Evolutionary conservation across 169 alveolate species (phyloP).

Genomic region (Eimeria tenella): DNA sequence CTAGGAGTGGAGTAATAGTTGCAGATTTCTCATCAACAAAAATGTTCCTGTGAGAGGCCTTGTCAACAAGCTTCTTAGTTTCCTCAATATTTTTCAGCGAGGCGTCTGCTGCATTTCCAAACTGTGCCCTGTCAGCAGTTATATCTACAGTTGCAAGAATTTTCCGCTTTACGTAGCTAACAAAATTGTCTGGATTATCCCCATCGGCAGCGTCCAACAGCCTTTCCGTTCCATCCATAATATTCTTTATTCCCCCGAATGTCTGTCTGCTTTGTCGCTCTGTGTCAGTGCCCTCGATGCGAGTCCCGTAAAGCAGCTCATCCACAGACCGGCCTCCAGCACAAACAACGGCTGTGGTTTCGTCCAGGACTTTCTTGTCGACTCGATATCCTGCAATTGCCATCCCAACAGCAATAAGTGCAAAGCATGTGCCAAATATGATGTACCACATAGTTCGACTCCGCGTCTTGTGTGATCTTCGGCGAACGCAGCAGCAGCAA

Average conservation of each 20-base stretch:
- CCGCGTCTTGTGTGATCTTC: background rate
- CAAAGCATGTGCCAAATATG: background rate
- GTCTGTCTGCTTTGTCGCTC: background rate
- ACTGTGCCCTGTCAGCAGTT: background rate
- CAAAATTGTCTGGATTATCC: background rate
- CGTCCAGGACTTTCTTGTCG: slow-evolving; percentile 28
- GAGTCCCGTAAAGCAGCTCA: slow-evolving; percentile 49
- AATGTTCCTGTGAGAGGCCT: slow-evolving; percentile 3
- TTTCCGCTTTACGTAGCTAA: slow-evolving; percentile 20
- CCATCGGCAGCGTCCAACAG: slow-evolving; percentile 34
- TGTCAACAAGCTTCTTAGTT: background rate
- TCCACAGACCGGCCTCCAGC: slow-evolving; percentile 54
- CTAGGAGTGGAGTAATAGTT: background rate
- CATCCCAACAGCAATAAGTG: background rate
- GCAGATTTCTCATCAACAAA: background rate
- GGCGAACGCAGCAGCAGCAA: slow-evolving; percentile 61
- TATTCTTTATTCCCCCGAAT: background rate
- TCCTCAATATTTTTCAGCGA: background rate
- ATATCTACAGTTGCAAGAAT: background rate
- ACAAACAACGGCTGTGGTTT: slow-evolving; percentile 60
- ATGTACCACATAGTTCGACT: slow-evolving; percentile 7
- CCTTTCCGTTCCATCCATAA: background rate
- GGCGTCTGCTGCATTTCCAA: background rate
- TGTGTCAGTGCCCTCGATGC: background rate
- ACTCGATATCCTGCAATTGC: slow-evolving; percentile 34